Evolutionary conservation across 2,329 filamentous ascomycete genomes (phyloP).

Genomic region (Stagonosporopsis chrysanthemi): DNA sequence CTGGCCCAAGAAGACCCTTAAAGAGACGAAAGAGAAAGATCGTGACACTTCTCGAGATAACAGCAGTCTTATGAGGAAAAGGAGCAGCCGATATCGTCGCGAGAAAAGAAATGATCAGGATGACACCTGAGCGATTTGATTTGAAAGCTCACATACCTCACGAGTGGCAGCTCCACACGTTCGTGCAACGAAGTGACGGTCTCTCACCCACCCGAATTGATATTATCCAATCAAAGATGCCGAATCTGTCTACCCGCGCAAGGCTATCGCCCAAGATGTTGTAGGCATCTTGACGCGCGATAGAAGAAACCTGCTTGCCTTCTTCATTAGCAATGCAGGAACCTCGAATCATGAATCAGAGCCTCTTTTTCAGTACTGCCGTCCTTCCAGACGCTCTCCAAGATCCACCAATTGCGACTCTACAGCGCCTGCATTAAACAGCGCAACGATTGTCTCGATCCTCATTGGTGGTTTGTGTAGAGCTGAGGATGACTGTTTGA

Average conservation of each 20-base stretch:
- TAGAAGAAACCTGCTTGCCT: not conserved
- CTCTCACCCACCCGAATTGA: not conserved
- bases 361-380: not conserved
- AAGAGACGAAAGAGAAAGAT: constrained; percentile 25
- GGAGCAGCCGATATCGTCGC: constrained; percentile 38
- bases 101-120: constrained; percentile 32
- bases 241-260: not conserved
- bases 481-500: not conserved
- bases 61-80: constrained; percentile 33
- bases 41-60: constrained; percentile 17
- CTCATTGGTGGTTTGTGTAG: not conserved
- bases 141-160: not conserved
- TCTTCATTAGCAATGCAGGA: not conserved
- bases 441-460: not conserved
- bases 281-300: not conserved
- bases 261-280: not conserved
- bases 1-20: constrained; percentile 79
- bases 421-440: constrained; percentile 1
- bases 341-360: not conserved
- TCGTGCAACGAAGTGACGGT: not conserved
- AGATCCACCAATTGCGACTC: constrained; percentile 1
- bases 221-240: not conserved
- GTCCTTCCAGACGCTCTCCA: constrained; percentile 7
- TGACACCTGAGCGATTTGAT: constrained; percentile 20
- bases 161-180: not conserved